Conservation (phyloP, 129 eudicot genomes). For the Erigeron canadensis region DNA sequence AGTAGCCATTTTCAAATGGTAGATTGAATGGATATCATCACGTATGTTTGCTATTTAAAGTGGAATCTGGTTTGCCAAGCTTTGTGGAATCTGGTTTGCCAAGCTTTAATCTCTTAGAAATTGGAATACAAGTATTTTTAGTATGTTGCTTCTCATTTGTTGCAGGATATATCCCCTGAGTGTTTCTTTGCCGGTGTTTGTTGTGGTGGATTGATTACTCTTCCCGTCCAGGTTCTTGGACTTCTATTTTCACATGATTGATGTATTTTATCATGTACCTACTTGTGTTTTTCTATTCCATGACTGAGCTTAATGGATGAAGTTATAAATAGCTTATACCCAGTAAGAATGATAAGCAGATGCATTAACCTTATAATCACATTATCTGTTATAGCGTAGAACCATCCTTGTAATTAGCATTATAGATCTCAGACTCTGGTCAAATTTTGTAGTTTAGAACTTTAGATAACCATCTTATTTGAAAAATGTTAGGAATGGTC, state of each 20-base stretch:
- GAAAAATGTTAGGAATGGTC: no score
- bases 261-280: conserved; percentile 13
- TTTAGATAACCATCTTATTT: no score
- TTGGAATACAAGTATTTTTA: neutral
- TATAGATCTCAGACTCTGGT: neutral
- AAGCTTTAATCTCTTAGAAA: conserved; percentile 15
- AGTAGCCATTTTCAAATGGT: neutral
- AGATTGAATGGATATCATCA: conserved; percentile 3
- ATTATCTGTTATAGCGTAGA: neutral
- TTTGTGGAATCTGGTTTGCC: neutral
- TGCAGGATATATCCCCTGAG: conserved; percentile 87
- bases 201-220: conserved; percentile 87
- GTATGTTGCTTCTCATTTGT: conserved; percentile 11
- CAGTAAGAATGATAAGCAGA: neutral
- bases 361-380: neutral
- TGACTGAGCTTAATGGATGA: conserved; percentile 2
- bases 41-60: neutral
- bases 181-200: conserved; percentile 96
- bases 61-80: neutral
- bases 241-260: conserved; percentile 16
- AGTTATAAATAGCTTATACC: neutral
- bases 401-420: neutral
- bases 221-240: conserved; percentile 73
- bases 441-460: neutral
- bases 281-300: neutral